phyloP scores from a whole-genome alignment of 345 rosid species.

The Clausena lansium region DNA sequence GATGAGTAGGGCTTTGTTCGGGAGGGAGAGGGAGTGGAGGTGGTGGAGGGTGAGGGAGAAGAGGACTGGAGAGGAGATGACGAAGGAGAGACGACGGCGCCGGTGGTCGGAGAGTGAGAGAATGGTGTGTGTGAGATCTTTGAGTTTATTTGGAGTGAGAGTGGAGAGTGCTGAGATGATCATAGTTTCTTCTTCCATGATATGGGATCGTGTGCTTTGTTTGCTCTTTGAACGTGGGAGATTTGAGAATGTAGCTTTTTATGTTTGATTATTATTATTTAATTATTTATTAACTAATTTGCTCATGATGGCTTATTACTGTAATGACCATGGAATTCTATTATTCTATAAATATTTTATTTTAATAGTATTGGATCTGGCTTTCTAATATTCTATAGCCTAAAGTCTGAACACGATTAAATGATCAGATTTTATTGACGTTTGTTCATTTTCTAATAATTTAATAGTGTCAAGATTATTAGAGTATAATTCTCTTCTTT shows the following conservation, averaged over 20 bases:
- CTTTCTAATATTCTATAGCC: too few relatives aligned
- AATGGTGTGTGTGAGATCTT: conserved; percentile 50
- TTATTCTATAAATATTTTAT: too few relatives aligned
- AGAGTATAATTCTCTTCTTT: too few relatives aligned
- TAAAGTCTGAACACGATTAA: too few relatives aligned
- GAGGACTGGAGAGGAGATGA: conserved; percentile 72
- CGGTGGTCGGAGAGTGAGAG: conserved; percentile 50
- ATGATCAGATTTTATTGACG: too few relatives aligned
- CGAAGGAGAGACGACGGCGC: conserved; percentile 58
- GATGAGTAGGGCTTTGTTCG: conserved; percentile 64
- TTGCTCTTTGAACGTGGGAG: conserved; percentile 19
- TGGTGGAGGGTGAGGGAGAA: conserved; percentile 77
- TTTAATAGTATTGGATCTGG: too few relatives aligned
- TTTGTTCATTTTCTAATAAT: too few relatives aligned
- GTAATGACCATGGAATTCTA: neutral
- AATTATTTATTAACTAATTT: neutral
- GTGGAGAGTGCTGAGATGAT: conserved; percentile 67
- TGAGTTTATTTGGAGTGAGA: conserved; percentile 45
- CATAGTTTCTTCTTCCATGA: conserved; percentile 31
- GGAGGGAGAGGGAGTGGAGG: conserved; percentile 73
- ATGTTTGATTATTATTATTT: neutral
- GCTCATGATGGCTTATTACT: neutral
- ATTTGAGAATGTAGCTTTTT: conserved; percentile 21
- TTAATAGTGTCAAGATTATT: too few relatives aligned
- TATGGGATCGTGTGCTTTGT: conserved; percentile 36